A percentile compares a stretch with the other conserved stretches of the same genome.
Evolutionary conservation across 1,139 yeast species (phyloP).

Genomic region (Blastobotrys aristatus): DNA sequence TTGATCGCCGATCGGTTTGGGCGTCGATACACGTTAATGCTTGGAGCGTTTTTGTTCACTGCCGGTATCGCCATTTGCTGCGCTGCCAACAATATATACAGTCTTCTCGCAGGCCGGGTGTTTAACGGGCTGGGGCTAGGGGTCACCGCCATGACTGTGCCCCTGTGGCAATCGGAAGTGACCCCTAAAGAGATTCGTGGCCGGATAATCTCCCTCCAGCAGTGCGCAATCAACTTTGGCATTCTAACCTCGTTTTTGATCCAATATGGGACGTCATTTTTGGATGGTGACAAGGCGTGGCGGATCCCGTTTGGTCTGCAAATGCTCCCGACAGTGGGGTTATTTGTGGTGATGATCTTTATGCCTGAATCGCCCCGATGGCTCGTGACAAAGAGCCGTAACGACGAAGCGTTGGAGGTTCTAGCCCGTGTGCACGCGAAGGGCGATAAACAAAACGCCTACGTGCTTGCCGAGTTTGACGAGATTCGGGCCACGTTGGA

Average conservation of each 20-base stretch:
- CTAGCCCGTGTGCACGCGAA: slow-evolving; percentile 9
- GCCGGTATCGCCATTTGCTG: slow-evolving; percentile 19
- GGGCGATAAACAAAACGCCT: slow-evolving; percentile 3
- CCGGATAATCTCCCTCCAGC: background rate
- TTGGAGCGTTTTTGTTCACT: slow-evolving; percentile 17
- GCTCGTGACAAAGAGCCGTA: slow-evolving; percentile 12
- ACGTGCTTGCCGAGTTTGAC: slow-evolving; percentile 9
- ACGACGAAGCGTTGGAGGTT: slow-evolving; percentile 15
- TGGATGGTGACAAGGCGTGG: background rate
- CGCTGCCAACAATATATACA: slow-evolving; percentile 16
- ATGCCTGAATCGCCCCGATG: slow-evolving; percentile 13
- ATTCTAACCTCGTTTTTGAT: background rate
- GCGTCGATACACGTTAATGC: slow-evolving; percentile 17
- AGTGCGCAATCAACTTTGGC: background rate
- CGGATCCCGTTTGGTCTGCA: slow-evolving; percentile 1
- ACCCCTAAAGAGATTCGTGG: slow-evolving; percentile 2
- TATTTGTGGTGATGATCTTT: slow-evolving; percentile 2
- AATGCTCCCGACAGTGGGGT: slow-evolving; percentile 8
- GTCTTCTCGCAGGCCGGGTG: slow-evolving; percentile 28
- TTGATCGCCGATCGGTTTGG: slow-evolving; percentile 18
- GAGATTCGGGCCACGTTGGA: slow-evolving; percentile 53
- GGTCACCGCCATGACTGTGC: background rate
- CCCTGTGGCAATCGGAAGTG: background rate
- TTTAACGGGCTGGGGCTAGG: slow-evolving; percentile 37
- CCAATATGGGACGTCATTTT: background rate